These are phyloP conservation scores for Suillus fuscotomentosus DNA, from an alignment of 768 basidiomycete genomes.

Conservation along the genomic window DNA sequence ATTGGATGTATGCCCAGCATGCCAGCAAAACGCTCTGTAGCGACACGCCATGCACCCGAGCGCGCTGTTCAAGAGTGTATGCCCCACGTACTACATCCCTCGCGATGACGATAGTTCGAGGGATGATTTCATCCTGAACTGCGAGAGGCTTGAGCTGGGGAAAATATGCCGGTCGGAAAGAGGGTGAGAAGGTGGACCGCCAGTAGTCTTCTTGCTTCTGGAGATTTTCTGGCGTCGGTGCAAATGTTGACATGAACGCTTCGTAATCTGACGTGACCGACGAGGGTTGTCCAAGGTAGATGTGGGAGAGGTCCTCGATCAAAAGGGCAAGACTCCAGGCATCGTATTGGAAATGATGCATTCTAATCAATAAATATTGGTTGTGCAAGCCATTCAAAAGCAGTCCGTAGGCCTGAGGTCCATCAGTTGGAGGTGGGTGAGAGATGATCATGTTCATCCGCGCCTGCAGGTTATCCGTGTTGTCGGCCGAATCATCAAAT, in stretches of 20 bases:
- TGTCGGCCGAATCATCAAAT: conserved; percentile 8
- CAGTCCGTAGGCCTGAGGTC: conserved; percentile 21
- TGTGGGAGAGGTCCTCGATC: conserved; percentile 35
- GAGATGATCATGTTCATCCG: conserved; percentile 24
- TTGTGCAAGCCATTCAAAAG: conserved; percentile 14
- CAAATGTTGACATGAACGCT: conserved; percentile 28
- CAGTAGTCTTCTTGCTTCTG: conserved; percentile 33
- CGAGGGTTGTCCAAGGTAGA: conserved; percentile 31
- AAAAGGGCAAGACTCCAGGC: conserved; percentile 45
- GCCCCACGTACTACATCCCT: conserved; percentile 42
- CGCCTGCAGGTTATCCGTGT: conserved; percentile 3
- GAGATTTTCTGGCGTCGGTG: conserved; percentile 18
- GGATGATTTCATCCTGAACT: background rate
- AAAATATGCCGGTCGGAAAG: conserved; percentile 27
- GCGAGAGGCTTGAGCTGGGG: conserved; percentile 15
- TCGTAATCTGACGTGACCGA: conserved; percentile 22
- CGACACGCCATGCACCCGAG: conserved; percentile 35
- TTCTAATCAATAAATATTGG: conserved; percentile 28
- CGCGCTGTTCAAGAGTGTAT: conserved; percentile 44
- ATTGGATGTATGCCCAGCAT: conserved; percentile 43
- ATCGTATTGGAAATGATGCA: conserved; percentile 53
- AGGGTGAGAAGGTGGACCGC: conserved; percentile 30
- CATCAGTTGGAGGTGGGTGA: conserved; percentile 18
- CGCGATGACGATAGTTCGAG: conserved; percentile 24
- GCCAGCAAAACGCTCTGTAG: conserved; percentile 42